Conservation (phyloP, 257 asterid genomes). For the Gentiana macrophylla region DNA sequence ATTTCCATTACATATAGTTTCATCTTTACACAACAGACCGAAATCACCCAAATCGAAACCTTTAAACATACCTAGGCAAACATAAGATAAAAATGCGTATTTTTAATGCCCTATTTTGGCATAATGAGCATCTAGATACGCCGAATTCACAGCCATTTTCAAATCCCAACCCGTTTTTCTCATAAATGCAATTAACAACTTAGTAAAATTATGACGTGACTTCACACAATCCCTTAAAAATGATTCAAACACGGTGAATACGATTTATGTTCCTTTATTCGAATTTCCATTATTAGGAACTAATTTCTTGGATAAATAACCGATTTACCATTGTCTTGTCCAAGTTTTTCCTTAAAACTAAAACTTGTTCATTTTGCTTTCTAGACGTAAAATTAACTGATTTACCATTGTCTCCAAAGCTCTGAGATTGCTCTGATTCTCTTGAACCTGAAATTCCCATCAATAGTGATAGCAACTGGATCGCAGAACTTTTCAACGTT, state of each 20-base stretch:
- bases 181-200: conserved; percentile 71
- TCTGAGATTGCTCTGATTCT: conserved; percentile 99
- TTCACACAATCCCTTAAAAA: conserved; percentile 64
- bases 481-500: conserved; percentile 32
- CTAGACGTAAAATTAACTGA: conserved; percentile 62
- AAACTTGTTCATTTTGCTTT: conserved; percentile 68
- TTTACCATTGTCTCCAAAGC: conserved; percentile 80
- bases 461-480: conserved; percentile 44
- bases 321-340: conserved; percentile 16
- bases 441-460: conserved; percentile 84
- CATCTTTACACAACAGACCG: conserved; percentile 27
- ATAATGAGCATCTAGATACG: conserved; percentile 41
- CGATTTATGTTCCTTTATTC: conserved; percentile 33
- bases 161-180: conserved; percentile 71
- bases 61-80: conserved; percentile 66
- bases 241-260: conserved; percentile 66
- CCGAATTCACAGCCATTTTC: conserved; percentile 60
- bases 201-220: conserved; percentile 51
- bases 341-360: conserved; percentile 45
- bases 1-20: conserved; percentile 28
- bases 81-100: conserved; percentile 64
- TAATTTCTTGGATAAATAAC: conserved; percentile 34
- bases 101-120: conserved; percentile 50
- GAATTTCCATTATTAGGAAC: conserved; percentile 27
- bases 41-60: conserved; percentile 61